Conservation (phyloP, 306 rosid species). For the Cyclanthera cordifolia region DNA sequence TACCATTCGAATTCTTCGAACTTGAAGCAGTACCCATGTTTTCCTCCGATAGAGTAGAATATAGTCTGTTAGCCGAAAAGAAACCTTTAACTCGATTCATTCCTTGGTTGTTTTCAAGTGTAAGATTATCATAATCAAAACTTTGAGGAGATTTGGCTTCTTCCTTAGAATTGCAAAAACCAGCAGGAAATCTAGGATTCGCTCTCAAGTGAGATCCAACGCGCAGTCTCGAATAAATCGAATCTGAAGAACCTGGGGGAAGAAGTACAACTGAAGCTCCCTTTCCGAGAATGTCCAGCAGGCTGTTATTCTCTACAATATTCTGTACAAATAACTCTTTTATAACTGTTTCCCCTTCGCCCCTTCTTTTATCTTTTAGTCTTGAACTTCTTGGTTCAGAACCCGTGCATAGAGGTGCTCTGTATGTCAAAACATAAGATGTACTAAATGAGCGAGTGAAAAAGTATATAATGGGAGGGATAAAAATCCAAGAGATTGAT, state of each 20-base stretch:
- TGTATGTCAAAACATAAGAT: slow-evolving; percentile 24
- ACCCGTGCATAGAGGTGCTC: slow-evolving; percentile 42
- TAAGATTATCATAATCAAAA: slow-evolving; percentile 58
- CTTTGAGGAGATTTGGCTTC: slow-evolving; percentile 41
- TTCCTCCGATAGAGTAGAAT: slow-evolving; percentile 36
- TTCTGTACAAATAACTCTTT: slow-evolving; percentile 79
- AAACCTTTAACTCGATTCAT: slow-evolving; percentile 36
- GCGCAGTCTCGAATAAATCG: slow-evolving; percentile 76
- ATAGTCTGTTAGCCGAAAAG: slow-evolving; percentile 44
- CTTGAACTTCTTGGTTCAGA: slow-evolving; percentile 86
- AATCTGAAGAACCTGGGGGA: slow-evolving; percentile 72
- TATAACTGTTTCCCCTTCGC: slow-evolving; percentile 86
- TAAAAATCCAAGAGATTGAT: not conserved
- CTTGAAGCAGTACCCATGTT: slow-evolving; percentile 34
- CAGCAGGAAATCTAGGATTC: slow-evolving; percentile 34
- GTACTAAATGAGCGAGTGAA: not conserved
- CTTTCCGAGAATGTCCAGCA: slow-evolving; percentile 68
- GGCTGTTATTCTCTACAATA: slow-evolving; percentile 55
- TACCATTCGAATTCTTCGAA: slow-evolving; percentile 30
- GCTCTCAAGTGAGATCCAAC: slow-evolving; percentile 49
- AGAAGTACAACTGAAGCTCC: slow-evolving; percentile 73
- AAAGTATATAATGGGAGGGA: not conserved
- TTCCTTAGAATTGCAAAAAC: slow-evolving; percentile 34
- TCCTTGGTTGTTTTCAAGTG: slow-evolving; percentile 37
- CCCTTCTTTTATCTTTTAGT: slow-evolving; percentile 76